Evolutionary conservation across 345 rosid genomes (phyloP).

Genomic region (Salix dunnii): DNA sequence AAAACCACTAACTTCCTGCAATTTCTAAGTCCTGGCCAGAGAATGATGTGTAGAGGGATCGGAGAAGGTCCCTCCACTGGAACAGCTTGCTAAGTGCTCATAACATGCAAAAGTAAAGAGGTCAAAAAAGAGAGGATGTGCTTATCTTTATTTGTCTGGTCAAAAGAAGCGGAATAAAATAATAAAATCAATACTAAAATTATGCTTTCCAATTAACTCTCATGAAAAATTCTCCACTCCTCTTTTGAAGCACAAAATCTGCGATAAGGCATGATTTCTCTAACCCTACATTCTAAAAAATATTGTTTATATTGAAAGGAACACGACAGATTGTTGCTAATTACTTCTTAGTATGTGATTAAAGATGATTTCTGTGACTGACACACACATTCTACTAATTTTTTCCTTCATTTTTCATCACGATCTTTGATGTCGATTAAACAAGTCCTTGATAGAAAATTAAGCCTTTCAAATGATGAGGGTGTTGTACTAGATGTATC

Average conservation of each 20-base stretch:
- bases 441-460: not conserved
- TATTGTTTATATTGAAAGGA: not conserved
- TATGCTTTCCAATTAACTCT: not conserved
- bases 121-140: constrained; percentile 5
- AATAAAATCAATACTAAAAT: constrained; percentile 5
- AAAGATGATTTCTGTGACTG: no score
- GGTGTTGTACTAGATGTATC: no score
- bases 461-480: not conserved
- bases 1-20: not conserved
- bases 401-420: not conserved
- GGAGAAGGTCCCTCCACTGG: not conserved
- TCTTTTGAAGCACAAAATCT: not conserved
- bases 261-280: not conserved
- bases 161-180: constrained; percentile 5
- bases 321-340: no score
- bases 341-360: no score
- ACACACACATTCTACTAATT: not conserved
- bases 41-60: not conserved
- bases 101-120: not conserved
- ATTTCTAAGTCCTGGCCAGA: not conserved
- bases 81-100: constrained; percentile 8
- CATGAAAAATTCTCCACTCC: not conserved
- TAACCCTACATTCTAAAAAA: no score
- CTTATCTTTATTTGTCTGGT: not conserved
- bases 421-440: not conserved